phyloP scores from a whole-genome alignment of 139 green algal species.

The Auxenochlorella pyrenoidosa region DNA sequence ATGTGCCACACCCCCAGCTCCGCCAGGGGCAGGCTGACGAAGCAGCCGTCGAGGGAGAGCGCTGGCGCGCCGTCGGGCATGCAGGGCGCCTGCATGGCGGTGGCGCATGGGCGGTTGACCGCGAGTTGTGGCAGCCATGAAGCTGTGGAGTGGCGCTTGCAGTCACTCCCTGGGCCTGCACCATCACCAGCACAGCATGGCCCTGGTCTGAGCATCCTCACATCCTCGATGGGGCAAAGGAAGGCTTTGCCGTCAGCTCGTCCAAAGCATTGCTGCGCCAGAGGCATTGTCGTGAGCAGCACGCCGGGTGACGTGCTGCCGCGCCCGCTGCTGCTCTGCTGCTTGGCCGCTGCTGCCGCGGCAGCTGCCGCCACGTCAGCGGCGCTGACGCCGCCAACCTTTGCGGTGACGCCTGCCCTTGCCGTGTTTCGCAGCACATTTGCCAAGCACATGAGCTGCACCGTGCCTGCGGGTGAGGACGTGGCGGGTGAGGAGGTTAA shows the following conservation, averaged over 20 bases:
- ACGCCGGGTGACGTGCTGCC: not conserved
- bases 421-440: not conserved
- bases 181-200: too few species aligned
- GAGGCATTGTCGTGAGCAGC: not conserved
- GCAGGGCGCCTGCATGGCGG: constrained; percentile 2
- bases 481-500: too few species aligned
- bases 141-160: too few species aligned
- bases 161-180: not conserved
- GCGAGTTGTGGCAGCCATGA: too few species aligned
- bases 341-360: not conserved
- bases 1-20: constrained; percentile 25
- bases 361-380: not conserved
- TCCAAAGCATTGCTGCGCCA: constrained; percentile 1
- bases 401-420: not conserved
- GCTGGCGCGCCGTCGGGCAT: not conserved
- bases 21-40: not conserved
- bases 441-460: constrained; percentile 11
- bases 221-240: not conserved
- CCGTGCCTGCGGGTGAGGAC: not conserved
- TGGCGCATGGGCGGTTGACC: not conserved
- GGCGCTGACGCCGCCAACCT: not conserved
- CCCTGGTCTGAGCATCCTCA: not conserved
- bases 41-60: constrained; percentile 23
- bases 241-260: not conserved
- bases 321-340: not conserved